These are phyloP conservation scores for Paramecium biaurelia DNA, from an alignment of 73 alveolate genomes.

Conservation along the genomic window DNA sequence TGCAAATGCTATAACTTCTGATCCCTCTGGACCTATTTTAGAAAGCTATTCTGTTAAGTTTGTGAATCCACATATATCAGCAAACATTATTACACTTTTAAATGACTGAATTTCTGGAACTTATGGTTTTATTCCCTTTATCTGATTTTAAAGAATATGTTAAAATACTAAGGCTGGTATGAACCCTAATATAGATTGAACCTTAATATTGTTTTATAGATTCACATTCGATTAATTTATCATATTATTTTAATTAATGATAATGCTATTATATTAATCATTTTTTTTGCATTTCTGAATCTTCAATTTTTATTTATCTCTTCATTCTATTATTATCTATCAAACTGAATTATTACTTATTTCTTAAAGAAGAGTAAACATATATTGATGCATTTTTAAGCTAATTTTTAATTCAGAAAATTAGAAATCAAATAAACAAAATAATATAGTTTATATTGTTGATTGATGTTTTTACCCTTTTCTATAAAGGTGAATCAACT, in stretches of 20 bases:
- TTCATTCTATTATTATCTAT: too few species aligned
- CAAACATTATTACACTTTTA: slow-evolving; percentile 33
- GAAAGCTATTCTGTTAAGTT: slow-evolving; percentile 47
- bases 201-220: neutral
- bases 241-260: neutral
- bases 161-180: slow-evolving; percentile 56
- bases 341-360: neutral
- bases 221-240: neutral
- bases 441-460: neutral
- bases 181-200: slow-evolving; percentile 14
- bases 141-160: neutral
- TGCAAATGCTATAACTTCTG: slow-evolving; percentile 89
- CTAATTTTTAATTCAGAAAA: neutral
- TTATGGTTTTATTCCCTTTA: neutral
- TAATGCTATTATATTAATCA: neutral
- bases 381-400: neutral
- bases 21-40: slow-evolving; percentile 88
- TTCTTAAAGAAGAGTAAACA: neutral
- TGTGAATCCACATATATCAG: slow-evolving; percentile 54
- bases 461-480: neutral
- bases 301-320: neutral
- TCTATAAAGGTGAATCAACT: neutral
- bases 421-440: neutral
- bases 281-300: neutral
- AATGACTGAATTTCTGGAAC: slow-evolving; percentile 17